Percentiles rank a stretch among this genome's conserved stretches.
Evolutionary conservation across 1,284 basidiomycete species (phyloP).

Genomic region (Exsudoporus floridanus): DNA sequence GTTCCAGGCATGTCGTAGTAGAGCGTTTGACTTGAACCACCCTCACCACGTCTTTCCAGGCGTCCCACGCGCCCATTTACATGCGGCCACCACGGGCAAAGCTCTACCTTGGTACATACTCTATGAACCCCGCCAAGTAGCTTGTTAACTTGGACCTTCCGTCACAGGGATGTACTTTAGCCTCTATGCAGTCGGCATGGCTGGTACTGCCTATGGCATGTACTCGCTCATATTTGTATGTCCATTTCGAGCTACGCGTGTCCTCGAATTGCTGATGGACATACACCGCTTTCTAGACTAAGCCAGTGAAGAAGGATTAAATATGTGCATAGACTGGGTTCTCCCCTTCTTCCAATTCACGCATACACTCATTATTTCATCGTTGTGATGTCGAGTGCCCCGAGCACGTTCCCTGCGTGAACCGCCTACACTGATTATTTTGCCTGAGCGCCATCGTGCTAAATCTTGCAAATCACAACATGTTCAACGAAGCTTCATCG

Average conservation of each 20-base stretch:
- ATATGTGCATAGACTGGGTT: slow-evolving; percentile 15
- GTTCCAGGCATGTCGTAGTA: slow-evolving; percentile 53
- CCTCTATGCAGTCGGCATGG: slow-evolving; percentile 54
- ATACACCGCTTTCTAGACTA: slow-evolving; percentile 13
- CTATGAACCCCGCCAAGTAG: too few species aligned
- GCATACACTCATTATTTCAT: slow-evolving; percentile 5
- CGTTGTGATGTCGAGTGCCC: not conserved
- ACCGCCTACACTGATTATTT: not conserved
- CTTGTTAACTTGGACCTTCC: not conserved
- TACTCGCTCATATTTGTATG: slow-evolving; percentile 54
- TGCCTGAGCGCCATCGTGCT: not conserved
- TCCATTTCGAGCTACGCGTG: slow-evolving; percentile 2
- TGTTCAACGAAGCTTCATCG: slow-evolving; percentile 2
- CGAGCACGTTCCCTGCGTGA: not conserved
- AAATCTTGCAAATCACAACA: not conserved
- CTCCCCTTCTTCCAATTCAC: slow-evolving; percentile 9
- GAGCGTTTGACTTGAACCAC: not conserved
- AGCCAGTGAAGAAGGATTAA: slow-evolving; percentile 28
- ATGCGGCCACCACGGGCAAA: slow-evolving; percentile 46
- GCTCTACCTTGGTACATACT: slow-evolving; percentile 47
- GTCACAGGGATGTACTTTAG: slow-evolving; percentile 52
- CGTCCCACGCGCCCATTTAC: slow-evolving; percentile 44
- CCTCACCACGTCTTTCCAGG: slow-evolving; percentile 24
- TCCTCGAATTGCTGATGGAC: not conserved
- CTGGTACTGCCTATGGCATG: slow-evolving; percentile 49